Conservation (phyloP, 1,284 basidiomycete species). For the Somion occarium region DNA sequence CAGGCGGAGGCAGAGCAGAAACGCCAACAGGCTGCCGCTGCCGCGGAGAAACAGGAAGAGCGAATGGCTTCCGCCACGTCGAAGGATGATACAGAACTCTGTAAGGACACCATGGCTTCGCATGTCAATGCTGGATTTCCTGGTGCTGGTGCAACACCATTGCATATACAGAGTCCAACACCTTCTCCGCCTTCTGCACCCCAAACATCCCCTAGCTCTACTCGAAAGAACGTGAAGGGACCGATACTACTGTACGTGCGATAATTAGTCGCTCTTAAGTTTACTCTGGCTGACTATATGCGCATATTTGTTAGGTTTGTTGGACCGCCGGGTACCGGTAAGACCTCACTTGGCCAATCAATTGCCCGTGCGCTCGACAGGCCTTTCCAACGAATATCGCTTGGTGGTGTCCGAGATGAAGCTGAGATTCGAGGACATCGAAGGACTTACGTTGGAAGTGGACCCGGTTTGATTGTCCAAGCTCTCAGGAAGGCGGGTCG, state of each 20-base stretch:
- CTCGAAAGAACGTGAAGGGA: slow-evolving; percentile 49
- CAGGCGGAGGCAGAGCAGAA: slow-evolving; percentile 24
- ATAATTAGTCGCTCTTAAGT: no score
- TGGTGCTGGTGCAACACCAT: not conserved
- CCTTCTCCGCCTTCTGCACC: not conserved
- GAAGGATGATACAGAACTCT: not conserved
- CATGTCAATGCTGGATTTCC: not conserved
- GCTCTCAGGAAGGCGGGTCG: slow-evolving; percentile 84
- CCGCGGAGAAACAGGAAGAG: not conserved
- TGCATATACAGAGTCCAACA: no score
- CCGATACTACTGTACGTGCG: slow-evolving; percentile 75
- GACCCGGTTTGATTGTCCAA: slow-evolving; percentile 85
- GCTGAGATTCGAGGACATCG: slow-evolving; percentile 89
- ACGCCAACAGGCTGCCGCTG: not conserved
- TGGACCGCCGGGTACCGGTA: slow-evolving; percentile 81
- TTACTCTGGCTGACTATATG: no score
- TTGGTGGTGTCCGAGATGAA: slow-evolving; percentile 88
- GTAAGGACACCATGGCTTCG: not conserved
- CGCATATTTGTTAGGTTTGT: no score
- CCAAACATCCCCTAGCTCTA: not conserved
- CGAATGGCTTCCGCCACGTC: no score
- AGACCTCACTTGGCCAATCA: slow-evolving; percentile 83
- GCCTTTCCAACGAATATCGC: slow-evolving; percentile 90
- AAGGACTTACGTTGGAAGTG: slow-evolving; percentile 87
- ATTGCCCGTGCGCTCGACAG: slow-evolving; percentile 79